Evolutionary conservation across 805 yeast genomes (phyloP).

Genomic region (Candida tibetensis): DNA sequence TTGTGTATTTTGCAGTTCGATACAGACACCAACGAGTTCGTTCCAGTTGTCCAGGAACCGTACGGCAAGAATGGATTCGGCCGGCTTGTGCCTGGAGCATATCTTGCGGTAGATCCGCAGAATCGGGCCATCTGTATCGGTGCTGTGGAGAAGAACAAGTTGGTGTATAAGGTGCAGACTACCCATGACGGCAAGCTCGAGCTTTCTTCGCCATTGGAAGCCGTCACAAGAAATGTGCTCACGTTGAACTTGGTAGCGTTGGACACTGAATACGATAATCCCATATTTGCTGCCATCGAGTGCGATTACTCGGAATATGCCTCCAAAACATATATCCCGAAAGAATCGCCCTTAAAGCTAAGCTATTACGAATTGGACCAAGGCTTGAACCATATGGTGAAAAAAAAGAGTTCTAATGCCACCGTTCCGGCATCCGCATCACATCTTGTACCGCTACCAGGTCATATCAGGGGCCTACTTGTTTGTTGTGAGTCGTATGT

Average conservation of each 20-base stretch:
- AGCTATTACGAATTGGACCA: slow-evolving; percentile 80
- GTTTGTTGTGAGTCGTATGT: slow-evolving; percentile 58
- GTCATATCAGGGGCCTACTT: slow-evolving; percentile 65
- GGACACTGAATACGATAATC: slow-evolving; percentile 80
- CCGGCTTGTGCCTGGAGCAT: slow-evolving; percentile 72
- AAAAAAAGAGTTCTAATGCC: slow-evolving; percentile 15
- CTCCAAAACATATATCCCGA: slow-evolving; percentile 9
- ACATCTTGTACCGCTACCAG: slow-evolving; percentile 66
- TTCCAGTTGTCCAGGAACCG: slow-evolving; percentile 59
- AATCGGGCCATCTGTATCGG: slow-evolving; percentile 67
- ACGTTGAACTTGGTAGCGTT: slow-evolving; percentile 57
- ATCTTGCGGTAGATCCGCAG: slow-evolving; percentile 65
- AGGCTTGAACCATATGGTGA: slow-evolving; percentile 75
- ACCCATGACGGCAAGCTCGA: slow-evolving; percentile 41
- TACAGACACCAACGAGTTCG: slow-evolving; percentile 35
- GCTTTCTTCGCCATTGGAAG: slow-evolving; percentile 74
- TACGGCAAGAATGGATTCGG: slow-evolving; percentile 73
- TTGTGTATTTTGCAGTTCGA: slow-evolving; percentile 52
- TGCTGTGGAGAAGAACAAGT: slow-evolving; percentile 70
- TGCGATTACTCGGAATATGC: slow-evolving; percentile 43
- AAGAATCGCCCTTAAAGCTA: slow-evolving; percentile 29
- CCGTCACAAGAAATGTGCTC: slow-evolving; percentile 47
- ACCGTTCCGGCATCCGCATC: slow-evolving; percentile 37
- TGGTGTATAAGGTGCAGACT: slow-evolving; percentile 64
- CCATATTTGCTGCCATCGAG: slow-evolving; percentile 80